Evolutionary conservation across 257 asterid genomes (phyloP).

Genomic region (Nicotiana tabacum): DNA sequence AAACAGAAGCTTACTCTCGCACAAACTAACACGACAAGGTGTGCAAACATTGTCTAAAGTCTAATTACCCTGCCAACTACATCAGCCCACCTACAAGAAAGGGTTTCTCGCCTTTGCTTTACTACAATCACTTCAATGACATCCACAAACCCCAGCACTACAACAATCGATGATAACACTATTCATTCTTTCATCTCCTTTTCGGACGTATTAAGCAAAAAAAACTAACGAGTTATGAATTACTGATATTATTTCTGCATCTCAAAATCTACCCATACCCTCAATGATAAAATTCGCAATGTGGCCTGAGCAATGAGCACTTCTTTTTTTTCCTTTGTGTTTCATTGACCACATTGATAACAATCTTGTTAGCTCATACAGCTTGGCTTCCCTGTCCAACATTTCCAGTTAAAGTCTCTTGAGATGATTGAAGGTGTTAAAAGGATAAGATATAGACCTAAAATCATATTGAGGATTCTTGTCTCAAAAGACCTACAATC

Average conservation of each 20-base stretch:
- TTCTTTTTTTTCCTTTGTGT: not conserved
- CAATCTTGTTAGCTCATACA: not conserved
- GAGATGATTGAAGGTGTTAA: not conserved
- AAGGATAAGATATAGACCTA: not conserved
- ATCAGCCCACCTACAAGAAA: not conserved
- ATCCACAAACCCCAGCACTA: not conserved
- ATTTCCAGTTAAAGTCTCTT: not conserved
- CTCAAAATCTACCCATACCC: not conserved
- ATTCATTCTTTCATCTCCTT: not conserved
- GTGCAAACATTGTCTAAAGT: not conserved
- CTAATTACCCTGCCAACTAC: not conserved
- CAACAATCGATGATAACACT: not conserved
- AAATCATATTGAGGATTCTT: not conserved
- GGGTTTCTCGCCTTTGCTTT: not conserved
- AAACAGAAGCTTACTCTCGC: not conserved
- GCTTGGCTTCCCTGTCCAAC: not conserved
- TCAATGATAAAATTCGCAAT: not conserved
- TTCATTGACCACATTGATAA: not conserved
- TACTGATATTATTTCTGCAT: not conserved
- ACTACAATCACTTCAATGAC: conserved; percentile 5
- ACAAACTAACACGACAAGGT: not conserved
- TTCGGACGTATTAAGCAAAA: not conserved
- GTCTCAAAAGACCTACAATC: not conserved
- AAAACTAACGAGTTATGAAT: not conserved
- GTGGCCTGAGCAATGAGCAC: not conserved